phyloP scores from a whole-genome alignment of 306 rosid genomes.

The Quercus variabilis region DNA sequence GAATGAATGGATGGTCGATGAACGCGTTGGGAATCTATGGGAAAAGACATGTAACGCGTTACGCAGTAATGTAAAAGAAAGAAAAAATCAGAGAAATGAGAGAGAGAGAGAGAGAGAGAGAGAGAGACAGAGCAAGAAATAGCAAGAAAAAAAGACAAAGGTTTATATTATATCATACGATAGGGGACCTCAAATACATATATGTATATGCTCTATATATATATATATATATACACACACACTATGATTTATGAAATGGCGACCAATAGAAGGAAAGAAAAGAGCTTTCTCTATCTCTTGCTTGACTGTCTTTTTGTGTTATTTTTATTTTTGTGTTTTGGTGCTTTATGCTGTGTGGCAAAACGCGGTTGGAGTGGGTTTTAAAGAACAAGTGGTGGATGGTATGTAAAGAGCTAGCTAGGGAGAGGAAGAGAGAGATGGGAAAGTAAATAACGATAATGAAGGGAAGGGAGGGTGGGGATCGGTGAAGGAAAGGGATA shows the following conservation, averaged over 20 bases:
- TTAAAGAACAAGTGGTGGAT: no score
- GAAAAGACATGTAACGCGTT: conserved; percentile 37
- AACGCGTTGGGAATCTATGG: conserved; percentile 33
- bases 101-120: not conserved
- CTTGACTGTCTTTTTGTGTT: no score
- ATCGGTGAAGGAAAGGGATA: no score
- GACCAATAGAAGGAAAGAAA: no score
- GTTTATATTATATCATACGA: not conserved
- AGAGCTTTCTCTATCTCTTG: no score
- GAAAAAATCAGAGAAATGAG: not conserved
- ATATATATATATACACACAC: not conserved
- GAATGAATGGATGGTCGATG: not conserved
- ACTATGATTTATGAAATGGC: no score
- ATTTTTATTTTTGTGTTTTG: no score
- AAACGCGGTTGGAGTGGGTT: no score
- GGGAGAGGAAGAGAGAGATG: not conserved
- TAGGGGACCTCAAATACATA: not conserved
- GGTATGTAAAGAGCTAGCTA: not conserved
- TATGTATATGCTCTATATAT: not conserved
- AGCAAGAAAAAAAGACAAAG: conserved; percentile 4
- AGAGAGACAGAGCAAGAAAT: not conserved
- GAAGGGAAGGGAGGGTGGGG: no score
- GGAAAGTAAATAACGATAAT: not conserved
- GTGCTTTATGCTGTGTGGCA: no score
- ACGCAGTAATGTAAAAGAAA: not conserved